Percentiles rank a stretch among this genome's conserved stretches.
phyloP scores from a whole-genome alignment of 371 early-diverging fungal species.

The Apophysomyces sp. region DNA sequence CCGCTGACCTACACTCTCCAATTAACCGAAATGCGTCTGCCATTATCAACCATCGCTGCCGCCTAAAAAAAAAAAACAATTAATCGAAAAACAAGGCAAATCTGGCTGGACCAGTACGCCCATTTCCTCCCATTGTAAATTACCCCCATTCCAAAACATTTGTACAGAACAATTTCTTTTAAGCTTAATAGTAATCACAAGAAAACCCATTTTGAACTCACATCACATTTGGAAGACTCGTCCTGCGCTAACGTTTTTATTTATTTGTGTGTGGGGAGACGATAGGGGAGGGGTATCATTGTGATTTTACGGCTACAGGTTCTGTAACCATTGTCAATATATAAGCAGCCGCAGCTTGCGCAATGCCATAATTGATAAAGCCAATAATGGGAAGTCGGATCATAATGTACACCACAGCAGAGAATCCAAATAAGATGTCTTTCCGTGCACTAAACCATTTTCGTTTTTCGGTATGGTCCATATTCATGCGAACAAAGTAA shows the following conservation, averaged over 20 bases:
- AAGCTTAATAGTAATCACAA: too few species aligned
- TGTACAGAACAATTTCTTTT: not conserved
- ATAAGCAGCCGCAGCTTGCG: slow-evolving; percentile 54
- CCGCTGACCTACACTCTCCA: slow-evolving; percentile 42
- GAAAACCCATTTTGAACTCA: too few species aligned
- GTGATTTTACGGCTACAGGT: slow-evolving; percentile 14
- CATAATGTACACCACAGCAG: slow-evolving; percentile 50
- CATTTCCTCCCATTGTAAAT: not conserved
- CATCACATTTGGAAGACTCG: too few species aligned
- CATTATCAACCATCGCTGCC: slow-evolving; percentile 41
- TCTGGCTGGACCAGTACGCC: not conserved
- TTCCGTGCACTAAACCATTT: slow-evolving; percentile 58
- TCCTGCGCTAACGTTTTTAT: too few species aligned
- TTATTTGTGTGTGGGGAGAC: too few species aligned
- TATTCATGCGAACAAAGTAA: slow-evolving; percentile 55
- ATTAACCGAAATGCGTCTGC: slow-evolving; percentile 42
- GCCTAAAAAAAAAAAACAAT: not conserved
- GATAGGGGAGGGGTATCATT: not conserved
- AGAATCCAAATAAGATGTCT: slow-evolving; percentile 58
- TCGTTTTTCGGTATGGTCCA: slow-evolving; percentile 46
- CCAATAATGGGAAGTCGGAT: slow-evolving; percentile 48
- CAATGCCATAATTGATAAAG: slow-evolving; percentile 48
- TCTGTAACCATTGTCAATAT: slow-evolving; percentile 53
- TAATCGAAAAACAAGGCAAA: not conserved
- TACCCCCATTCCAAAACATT: not conserved